phyloP scores from a whole-genome alignment of 73 alveolate species.

The Paraurostyla sp. region DNA sequence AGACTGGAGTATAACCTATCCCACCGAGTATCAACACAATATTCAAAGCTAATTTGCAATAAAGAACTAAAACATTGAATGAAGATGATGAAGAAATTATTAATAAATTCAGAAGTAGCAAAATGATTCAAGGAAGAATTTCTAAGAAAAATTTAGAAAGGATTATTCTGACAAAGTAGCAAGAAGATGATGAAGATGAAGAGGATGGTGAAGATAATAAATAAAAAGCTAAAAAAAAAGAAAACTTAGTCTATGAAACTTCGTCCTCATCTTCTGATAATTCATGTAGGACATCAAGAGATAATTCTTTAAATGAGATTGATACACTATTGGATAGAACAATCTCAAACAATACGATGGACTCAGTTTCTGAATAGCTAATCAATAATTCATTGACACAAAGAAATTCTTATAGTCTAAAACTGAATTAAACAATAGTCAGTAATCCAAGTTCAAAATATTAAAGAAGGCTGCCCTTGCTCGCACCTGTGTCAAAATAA shows the following conservation, averaged over 20 bases:
- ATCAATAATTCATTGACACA: too few species aligned
- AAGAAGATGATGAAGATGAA: slow-evolving; percentile 20
- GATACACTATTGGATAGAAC: too few species aligned
- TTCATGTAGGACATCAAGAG: background rate
- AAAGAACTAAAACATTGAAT: slow-evolving; percentile 25
- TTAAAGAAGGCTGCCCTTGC: too few species aligned
- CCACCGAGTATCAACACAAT: background rate
- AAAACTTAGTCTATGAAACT: background rate
- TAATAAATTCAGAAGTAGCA: slow-evolving; percentile 10
- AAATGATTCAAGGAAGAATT: slow-evolving; percentile 4
- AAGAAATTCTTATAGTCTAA: too few species aligned
- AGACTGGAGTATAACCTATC: background rate
- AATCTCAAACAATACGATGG: too few species aligned
- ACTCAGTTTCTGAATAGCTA: too few species aligned
- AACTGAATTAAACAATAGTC: too few species aligned
- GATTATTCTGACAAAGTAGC: background rate
- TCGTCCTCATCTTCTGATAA: background rate
- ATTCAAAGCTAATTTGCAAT: slow-evolving; percentile 12
- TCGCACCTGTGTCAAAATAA: too few species aligned
- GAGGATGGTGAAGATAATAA: background rate
- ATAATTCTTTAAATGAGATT: too few species aligned
- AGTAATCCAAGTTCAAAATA: too few species aligned
- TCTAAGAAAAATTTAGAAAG: slow-evolving; percentile 17
- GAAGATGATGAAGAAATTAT: slow-evolving; percentile 63
- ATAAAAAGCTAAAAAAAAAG: background rate